Evolutionary conservation across 495 filamentous ascomycete genomes (phyloP).

Genomic region (Penicillium verhagenii): DNA sequence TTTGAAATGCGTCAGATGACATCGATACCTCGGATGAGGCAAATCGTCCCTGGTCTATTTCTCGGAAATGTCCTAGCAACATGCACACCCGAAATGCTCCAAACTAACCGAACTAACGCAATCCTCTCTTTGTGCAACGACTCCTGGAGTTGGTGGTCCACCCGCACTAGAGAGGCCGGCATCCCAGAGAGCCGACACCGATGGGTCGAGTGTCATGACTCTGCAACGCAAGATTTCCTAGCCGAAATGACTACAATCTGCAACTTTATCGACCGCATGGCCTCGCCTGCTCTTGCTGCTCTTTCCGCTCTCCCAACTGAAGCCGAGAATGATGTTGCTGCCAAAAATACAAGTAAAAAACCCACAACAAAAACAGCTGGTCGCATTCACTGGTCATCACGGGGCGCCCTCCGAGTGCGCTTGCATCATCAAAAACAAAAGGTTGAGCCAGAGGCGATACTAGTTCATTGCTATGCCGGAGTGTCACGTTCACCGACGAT

Average conservation of each 20-base stretch:
- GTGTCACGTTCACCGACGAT: neutral
- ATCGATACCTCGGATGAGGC: slow-evolving; percentile 26
- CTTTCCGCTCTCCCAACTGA: neutral
- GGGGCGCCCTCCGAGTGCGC: no score
- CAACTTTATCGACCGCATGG: neutral
- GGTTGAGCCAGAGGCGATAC: no score
- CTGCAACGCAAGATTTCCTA: neutral
- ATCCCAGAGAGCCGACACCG: neutral
- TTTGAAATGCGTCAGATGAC: no score
- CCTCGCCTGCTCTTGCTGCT: neutral
- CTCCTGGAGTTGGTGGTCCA: neutral
- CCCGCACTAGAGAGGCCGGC: no score
- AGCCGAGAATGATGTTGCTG: neutral
- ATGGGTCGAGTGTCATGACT: slow-evolving; percentile 38
- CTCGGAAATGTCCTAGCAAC: slow-evolving; percentile 34
- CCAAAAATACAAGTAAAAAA: no score
- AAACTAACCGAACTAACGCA: slow-evolving; percentile 31
- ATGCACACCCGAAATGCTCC: slow-evolving; percentile 25
- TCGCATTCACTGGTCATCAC: neutral
- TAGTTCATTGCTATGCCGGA: neutral
- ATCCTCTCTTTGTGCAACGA: slow-evolving; percentile 21
- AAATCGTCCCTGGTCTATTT: slow-evolving; percentile 38
- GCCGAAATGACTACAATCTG: slow-evolving; percentile 9
- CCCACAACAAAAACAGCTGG: neutral
- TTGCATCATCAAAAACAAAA: no score